Evolutionary conservation across 2,329 filamentous ascomycete species (phyloP), one percentile per base, ranked within the genome.

Genomic region (Gaeumannomyces sp.): DNA sequence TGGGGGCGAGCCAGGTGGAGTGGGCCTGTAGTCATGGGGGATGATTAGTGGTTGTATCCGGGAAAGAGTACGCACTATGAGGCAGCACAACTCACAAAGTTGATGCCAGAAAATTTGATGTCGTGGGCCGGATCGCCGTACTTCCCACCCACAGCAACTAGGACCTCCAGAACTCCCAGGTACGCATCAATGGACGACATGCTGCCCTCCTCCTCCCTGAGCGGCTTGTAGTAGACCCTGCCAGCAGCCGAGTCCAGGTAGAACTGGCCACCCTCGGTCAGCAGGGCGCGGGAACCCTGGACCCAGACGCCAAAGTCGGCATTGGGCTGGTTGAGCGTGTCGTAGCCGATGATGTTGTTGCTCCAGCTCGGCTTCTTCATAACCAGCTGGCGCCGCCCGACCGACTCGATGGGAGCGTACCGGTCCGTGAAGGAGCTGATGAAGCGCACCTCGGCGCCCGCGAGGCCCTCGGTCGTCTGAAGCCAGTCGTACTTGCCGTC

Each of bases 261-360:
- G 59, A 63, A 67, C 58, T 67, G 58, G 6, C 66, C 66, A 28
- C 64, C 66, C 28, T 66, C 66, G 57, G 33, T n/a, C 10, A 67
- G 50, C 19, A 67, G 53, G 31, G 29, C 56, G 25, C 45, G 29
- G n/a, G 66, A 61, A 28, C 66, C 66, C 63, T 67, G 64, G 2
- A 66, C 50, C 61, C 61, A 67, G 35, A 66, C 61, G 28, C 66
- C 66, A 65, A 67, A 65, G 56, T 65, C 59, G 45, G 62, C 66
- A 45, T 27, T 27, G 16, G 45, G 45, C 1, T 63, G 7, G 22
- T 66, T 66, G 35, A 67, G 50, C 16, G 60, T 60, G 58, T 67
- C 66, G n/a, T 66, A 67, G 10, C 66, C 66, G 29, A 60, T 60
- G 62, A 59, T 64, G 25, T 67, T 50, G 62, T 61, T 50, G 31